phyloP scores from a whole-genome alignment of 495 filamentous ascomycete genomes.

The Hypoxylon fuscum region DNA sequence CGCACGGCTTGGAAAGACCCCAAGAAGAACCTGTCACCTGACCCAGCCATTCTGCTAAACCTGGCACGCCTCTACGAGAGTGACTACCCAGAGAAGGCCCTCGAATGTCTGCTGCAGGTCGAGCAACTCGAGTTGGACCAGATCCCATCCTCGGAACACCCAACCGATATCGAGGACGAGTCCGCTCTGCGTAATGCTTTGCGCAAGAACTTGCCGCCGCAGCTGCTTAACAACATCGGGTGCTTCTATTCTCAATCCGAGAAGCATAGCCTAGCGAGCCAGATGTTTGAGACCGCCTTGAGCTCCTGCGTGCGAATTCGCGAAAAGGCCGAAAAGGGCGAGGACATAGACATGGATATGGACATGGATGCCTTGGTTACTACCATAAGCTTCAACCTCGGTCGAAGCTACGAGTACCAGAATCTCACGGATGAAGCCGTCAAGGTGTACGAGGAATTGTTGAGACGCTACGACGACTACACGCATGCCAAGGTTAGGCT shows the following conservation, averaged over 20 bases:
- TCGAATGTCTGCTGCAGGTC: slow-evolving; percentile 88
- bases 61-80: slow-evolving; percentile 89
- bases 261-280: slow-evolving; percentile 79
- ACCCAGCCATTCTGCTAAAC: slow-evolving; percentile 90
- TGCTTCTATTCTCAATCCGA: slow-evolving; percentile 92
- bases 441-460: slow-evolving; percentile 83
- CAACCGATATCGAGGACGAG: slow-evolving; percentile 68
- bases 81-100: slow-evolving; percentile 85
- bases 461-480: slow-evolving; percentile 86
- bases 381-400: slow-evolving; percentile 94
- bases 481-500: slow-evolving; percentile 87
- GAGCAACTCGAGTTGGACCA: slow-evolving; percentile 85
- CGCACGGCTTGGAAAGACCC: slow-evolving; percentile 89
- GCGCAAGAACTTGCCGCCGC: slow-evolving; percentile 81
- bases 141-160: slow-evolving; percentile 71
- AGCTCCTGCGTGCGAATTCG: slow-evolving; percentile 82
- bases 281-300: slow-evolving; percentile 87
- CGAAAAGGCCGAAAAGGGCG: slow-evolving; percentile 70
- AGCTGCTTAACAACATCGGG: slow-evolving; percentile 95
- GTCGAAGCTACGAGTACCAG: slow-evolving; percentile 91
- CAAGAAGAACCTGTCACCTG: slow-evolving; percentile 79
- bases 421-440: slow-evolving; percentile 83
- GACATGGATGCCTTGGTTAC: slow-evolving; percentile 91
- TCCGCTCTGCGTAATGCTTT: slow-evolving; percentile 66
- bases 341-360: too few relatives aligned